Conservation (phyloP, 768 basidiomycete species). For the Pholiota microspora region DNA sequence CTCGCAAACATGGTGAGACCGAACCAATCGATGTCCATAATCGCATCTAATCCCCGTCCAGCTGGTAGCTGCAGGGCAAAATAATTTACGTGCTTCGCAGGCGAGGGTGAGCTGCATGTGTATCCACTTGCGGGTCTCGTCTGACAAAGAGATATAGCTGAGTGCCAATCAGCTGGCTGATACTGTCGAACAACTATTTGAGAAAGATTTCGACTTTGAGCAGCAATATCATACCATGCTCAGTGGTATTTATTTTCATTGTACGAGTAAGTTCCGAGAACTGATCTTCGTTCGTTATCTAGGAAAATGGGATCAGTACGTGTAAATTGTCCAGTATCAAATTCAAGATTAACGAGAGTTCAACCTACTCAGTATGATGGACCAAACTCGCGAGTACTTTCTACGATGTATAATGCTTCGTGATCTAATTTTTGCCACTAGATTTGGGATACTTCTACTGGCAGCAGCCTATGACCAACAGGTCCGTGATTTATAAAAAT, state of each 20-base stretch:
- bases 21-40: not conserved
- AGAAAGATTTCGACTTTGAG: constrained; percentile 60
- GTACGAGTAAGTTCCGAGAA: no score
- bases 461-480: constrained; percentile 70
- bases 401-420: not conserved
- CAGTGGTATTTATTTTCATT: constrained; percentile 36
- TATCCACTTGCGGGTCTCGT: not conserved
- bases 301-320: constrained; percentile 69
- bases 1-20: constrained; percentile 45
- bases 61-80: constrained; percentile 56
- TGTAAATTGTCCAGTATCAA: constrained; percentile 3
- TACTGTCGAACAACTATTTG: constrained; percentile 54
- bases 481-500: constrained; percentile 28
- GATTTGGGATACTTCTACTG: constrained; percentile 65
- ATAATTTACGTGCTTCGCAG: constrained; percentile 63
- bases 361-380: constrained; percentile 54
- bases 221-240: constrained; percentile 57
- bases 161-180: constrained; percentile 59
- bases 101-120: constrained; percentile 36
- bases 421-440: constrained; percentile 11
- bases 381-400: constrained; percentile 52
- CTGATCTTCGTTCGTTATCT: not conserved
- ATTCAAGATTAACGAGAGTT: not conserved
- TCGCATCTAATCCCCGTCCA: constrained; percentile 4
- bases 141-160: constrained; percentile 24